Evolutionary conservation across 805 yeast genomes (phyloP), one percentile per base, ranked within the genome.

Genomic region (Lachancea sp.): DNA sequence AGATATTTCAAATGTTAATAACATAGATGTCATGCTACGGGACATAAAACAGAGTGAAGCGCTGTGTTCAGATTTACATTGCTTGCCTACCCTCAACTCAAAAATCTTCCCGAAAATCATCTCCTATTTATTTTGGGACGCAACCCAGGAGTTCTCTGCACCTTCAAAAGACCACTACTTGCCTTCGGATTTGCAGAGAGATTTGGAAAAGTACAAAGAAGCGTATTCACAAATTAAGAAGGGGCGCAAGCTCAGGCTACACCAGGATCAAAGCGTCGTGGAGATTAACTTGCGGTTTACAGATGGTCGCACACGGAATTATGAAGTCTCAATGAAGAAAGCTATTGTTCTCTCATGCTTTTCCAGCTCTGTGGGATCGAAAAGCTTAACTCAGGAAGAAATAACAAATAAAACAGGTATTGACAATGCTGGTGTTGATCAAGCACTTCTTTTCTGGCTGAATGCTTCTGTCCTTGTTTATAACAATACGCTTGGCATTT

Each of bases 101-200:
- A 44, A 45, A 1, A 64, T 80, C 23, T 76, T 75, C 39, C 75
- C 85, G 0, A 69, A 81, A 2, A 69, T 87, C 15, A 63, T 90
- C 8, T 87, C 96, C 1, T 76, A 82, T 45, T 59, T 83, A 15
- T 90, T 79, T 56, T 90, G 98, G 98, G 86, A 89, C 0, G 54
- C 58, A 19, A 48, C 49, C 6, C 45, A 52, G n/a, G 48, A 49
- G 13, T 22, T 29, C 18, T 21, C 18, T 8, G 8, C 22, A 8
- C 34, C 23, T n/a, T 34, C 43, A 20, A 22, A 40, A 2, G 53
- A 57, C n/a, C 71, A 77, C 48, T 56, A 51, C 6, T 51, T 79
- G 2, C 92, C 94, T 0, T 47, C 49, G 0, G 51, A 41, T 1
- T 60, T 87, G 2, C 55, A 66, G 21, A 32, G 54, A 0, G 61